Percentiles rank a stretch among this genome's conserved stretches.
Conservation (phyloP, 2,329 filamentous ascomycete genomes). For the Colletotrichum melonis region DNA sequence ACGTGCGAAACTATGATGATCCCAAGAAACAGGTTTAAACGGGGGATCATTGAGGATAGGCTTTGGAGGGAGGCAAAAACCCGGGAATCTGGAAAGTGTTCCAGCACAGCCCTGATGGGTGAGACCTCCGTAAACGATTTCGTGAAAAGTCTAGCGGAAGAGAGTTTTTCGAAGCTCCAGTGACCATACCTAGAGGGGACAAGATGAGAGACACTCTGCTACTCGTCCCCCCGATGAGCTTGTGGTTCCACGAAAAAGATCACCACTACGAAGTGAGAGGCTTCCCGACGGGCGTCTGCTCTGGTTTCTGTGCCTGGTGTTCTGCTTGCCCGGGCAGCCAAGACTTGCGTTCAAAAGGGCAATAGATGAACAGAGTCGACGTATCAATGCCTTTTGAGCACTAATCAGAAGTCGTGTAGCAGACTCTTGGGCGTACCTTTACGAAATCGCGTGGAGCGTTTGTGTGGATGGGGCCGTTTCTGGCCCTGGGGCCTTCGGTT, state of each 20-base stretch:
- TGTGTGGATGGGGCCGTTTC: constrained; percentile 13
- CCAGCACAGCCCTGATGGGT: neutral
- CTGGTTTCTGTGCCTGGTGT: neutral
- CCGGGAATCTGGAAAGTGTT: neutral
- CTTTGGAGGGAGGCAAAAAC: neutral
- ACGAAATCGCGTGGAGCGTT: neutral
- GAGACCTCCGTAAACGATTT: neutral
- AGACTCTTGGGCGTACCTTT: constrained; percentile 17
- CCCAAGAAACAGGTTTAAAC: constrained; percentile 8
- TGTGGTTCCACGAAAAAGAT: neutral
- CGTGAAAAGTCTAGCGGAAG: neutral
- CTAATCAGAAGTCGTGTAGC: neutral
- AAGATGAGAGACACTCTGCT: constrained; percentile 15
- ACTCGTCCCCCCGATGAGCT: neutral
- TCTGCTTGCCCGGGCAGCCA: constrained; percentile 9
- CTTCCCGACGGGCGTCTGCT: neutral
- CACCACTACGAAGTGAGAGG: neutral
- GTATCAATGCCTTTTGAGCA: neutral
- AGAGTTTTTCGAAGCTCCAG: neutral
- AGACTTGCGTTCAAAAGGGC: constrained; percentile 1
- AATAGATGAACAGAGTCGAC: neutral
- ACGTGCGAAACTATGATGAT: constrained; percentile 3
- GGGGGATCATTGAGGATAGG: neutral
- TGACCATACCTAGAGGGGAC: constrained; percentile 1
- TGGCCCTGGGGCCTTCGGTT: neutral